Conservation (phyloP, 2,329 filamentous ascomycete species). For the Taxawa tesnikishii region DNA sequence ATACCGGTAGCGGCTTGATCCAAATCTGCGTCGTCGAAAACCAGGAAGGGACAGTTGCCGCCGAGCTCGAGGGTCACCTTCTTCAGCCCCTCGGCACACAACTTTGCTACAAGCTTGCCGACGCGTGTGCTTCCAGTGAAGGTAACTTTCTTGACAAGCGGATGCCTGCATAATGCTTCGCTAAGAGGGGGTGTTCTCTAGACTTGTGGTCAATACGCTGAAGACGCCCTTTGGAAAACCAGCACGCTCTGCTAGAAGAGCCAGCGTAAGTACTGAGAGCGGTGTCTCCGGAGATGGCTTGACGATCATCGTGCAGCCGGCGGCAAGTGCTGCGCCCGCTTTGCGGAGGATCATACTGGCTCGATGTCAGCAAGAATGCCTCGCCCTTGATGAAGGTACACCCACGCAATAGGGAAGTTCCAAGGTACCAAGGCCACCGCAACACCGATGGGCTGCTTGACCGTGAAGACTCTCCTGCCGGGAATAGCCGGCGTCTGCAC, state of each 20-base stretch:
- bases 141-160: slow-evolving; percentile 47
- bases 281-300: slow-evolving; percentile 61
- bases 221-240: slow-evolving; percentile 49
- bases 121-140: slow-evolving; percentile 51
- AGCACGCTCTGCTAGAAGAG: slow-evolving; percentile 39
- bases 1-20: slow-evolving; percentile 40
- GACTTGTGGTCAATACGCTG: slow-evolving; percentile 47
- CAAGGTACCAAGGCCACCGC: slow-evolving; percentile 57
- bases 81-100: slow-evolving; percentile 49
- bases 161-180: slow-evolving; percentile 44
- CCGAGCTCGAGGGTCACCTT: slow-evolving; percentile 53
- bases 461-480: slow-evolving; percentile 53
- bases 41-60: slow-evolving; percentile 52
- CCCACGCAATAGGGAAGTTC: slow-evolving; percentile 55
- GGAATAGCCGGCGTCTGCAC: slow-evolving; percentile 48
- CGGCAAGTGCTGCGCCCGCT: slow-evolving; percentile 54
- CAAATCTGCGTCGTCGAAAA: slow-evolving; percentile 53
- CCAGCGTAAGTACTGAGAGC: slow-evolving; percentile 43
- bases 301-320: slow-evolving; percentile 60
- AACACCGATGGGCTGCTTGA: slow-evolving; percentile 65
- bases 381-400: not conserved
- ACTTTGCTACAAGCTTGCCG: slow-evolving; percentile 48
- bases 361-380: not conserved
- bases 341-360: slow-evolving; percentile 51
- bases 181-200: slow-evolving; percentile 43